These are phyloP conservation scores for Pythium rishiriense DNA, from an alignment of 352 stramenopile genomes.

Conservation along the genomic window DNA sequence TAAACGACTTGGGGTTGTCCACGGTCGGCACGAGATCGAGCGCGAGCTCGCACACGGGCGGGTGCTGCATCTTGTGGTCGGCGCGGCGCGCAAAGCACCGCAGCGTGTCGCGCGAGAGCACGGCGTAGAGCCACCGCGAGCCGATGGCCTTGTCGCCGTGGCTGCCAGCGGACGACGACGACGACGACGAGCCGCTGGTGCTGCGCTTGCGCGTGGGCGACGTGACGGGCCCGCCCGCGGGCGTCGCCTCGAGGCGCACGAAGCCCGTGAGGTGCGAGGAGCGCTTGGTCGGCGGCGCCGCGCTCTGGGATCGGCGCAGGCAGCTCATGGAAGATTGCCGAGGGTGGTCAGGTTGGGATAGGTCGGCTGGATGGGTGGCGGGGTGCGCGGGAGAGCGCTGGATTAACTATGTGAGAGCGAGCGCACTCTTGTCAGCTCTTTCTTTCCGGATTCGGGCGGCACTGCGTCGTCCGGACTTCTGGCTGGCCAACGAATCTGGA, in stretches of 20 bases:
- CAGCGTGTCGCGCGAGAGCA: constrained; percentile 28
- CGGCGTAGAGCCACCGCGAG: constrained; percentile 32
- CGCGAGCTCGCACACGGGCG: constrained; percentile 26
- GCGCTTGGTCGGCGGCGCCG: constrained; percentile 22
- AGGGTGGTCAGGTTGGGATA: neutral
- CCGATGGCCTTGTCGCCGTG: constrained; percentile 13
- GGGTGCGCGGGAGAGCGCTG: neutral
- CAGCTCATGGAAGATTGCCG: constrained; percentile 20
- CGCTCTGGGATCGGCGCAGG: constrained; percentile 28
- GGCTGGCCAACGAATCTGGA: constrained; percentile 18
- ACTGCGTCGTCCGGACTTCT: constrained; percentile 1
- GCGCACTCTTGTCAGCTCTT: constrained; percentile 3
- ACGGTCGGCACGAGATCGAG: constrained; percentile 26
- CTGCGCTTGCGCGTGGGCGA: constrained; percentile 29
- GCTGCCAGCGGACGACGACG: neutral
- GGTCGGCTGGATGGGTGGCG: neutral
- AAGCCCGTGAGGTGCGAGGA: constrained; percentile 30
- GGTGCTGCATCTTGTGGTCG: constrained; percentile 30
- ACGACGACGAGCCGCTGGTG: constrained; percentile 13
- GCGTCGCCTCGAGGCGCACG: constrained; percentile 24
- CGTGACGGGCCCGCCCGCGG: neutral
- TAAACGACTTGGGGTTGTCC: constrained; percentile 28
- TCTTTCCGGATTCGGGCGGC: constrained; percentile 3
- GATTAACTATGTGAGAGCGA: constrained; percentile 10
- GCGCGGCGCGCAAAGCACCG: constrained; percentile 29